Evolutionary conservation across 768 basidiomycete genomes (phyloP).

Genomic region (Lentinula edodes): DNA sequence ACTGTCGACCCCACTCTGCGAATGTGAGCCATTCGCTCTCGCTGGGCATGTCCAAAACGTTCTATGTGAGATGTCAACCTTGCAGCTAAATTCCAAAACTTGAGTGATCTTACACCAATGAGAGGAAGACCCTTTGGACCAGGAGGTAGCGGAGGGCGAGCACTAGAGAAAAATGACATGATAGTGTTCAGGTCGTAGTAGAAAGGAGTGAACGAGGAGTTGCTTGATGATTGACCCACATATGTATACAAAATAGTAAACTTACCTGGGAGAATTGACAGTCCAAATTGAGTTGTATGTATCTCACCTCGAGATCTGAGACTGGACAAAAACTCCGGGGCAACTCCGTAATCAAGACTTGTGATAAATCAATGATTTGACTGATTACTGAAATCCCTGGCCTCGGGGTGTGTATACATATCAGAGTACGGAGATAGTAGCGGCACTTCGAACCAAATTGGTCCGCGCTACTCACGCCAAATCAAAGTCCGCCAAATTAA

Average conservation of each 20-base stretch:
- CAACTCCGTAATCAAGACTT: not conserved
- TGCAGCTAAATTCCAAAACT: not conserved
- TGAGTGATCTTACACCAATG: conserved; percentile 27
- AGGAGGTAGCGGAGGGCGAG: conserved; percentile 26
- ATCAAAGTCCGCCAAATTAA: no score
- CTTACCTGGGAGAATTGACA: not conserved
- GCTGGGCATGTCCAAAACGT: conserved; percentile 40
- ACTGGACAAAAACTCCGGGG: not conserved
- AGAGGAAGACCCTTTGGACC: conserved; percentile 36
- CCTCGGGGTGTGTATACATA: no score
- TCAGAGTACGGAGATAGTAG: no score
- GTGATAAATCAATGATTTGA: not conserved
- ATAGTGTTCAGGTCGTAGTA: conserved; percentile 8
- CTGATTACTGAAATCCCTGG: not conserved
- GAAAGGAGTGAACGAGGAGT: not conserved
- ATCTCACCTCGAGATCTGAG: not conserved
- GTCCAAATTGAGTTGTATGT: not conserved
- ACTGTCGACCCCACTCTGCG: conserved; percentile 48
- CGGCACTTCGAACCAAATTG: no score
- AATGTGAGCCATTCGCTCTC: conserved; percentile 42
- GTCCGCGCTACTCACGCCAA: no score
- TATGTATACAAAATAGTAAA: not conserved
- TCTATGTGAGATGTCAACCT: conserved; percentile 22
- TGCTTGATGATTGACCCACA: not conserved
- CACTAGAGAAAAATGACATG: conserved; percentile 17